Percentiles rank a stretch among this genome's conserved stretches.
Conservation (phyloP, 73 alveolate genomes). For the Paramecium tetraurelia region DNA sequence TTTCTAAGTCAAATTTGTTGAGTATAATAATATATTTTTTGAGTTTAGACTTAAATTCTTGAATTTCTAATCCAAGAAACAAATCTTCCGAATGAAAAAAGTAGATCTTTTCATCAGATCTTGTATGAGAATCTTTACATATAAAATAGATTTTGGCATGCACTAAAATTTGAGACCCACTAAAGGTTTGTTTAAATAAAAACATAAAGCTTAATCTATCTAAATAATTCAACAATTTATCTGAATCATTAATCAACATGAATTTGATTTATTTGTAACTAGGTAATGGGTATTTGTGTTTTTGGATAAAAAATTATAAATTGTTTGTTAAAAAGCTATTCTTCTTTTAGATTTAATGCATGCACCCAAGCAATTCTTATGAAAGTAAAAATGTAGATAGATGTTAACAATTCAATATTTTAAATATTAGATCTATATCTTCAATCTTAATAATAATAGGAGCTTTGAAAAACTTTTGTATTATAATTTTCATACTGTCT, state of each 20-base stretch:
- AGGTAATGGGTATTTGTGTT: background rate
- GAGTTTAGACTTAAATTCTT: background rate
- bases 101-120: background rate
- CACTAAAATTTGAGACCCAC: background rate
- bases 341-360: background rate
- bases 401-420: background rate
- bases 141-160: background rate
- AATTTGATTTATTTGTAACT: background rate
- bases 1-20: background rate
- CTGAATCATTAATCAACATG: background rate
- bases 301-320: background rate
- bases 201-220: background rate
- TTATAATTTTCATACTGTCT: background rate
- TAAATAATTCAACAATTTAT: background rate
- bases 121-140: background rate
- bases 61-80: background rate
- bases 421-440: background rate
- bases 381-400: background rate
- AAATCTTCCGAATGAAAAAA: background rate
- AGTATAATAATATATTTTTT: background rate
- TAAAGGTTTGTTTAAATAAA: background rate
- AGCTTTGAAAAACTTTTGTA: background rate
- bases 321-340: background rate
- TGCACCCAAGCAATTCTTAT: background rate
- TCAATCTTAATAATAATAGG: background rate